Evolutionary conservation across 2,329 filamentous ascomycete genomes (phyloP).

Genomic region (Annulohypoxylon truncatum): DNA sequence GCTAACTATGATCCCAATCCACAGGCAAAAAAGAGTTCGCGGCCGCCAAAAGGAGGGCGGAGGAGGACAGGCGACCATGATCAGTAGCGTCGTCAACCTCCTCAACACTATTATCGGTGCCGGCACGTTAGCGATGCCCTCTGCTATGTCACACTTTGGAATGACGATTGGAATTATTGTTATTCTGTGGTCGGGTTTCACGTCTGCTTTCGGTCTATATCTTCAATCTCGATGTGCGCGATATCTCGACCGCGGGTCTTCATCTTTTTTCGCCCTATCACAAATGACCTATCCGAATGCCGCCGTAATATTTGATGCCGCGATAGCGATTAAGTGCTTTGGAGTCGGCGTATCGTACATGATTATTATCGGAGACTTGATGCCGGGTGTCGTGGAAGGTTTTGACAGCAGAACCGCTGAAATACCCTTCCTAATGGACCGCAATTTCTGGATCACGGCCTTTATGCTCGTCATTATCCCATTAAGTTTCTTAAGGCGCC

Average conservation of each 20-base stretch:
- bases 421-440: slow-evolving; percentile 82
- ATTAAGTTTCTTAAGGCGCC: slow-evolving; percentile 86
- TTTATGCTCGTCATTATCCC: slow-evolving; percentile 98
- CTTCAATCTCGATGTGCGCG: slow-evolving; percentile 92
- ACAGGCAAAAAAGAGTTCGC: slow-evolving; percentile 67
- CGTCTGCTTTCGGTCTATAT: slow-evolving; percentile 92
- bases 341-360: slow-evolving; percentile 97
- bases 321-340: slow-evolving; percentile 98
- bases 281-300: slow-evolving; percentile 98
- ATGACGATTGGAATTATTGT: slow-evolving; percentile 85
- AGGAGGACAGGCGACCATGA: slow-evolving; percentile 83
- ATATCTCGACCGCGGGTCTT: slow-evolving; percentile 88
- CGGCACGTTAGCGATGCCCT: slow-evolving; percentile 94
- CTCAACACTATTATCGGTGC: slow-evolving; percentile 97
- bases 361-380: slow-evolving; percentile 98
- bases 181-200: slow-evolving; percentile 90
- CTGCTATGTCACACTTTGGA: slow-evolving; percentile 94
- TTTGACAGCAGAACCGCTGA: slow-evolving; percentile 74
- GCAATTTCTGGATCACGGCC: slow-evolving; percentile 96
- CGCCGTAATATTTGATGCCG: slow-evolving; percentile 92
- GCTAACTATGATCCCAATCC: slow-evolving; percentile 12
- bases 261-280: slow-evolving; percentile 96
- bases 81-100: slow-evolving; percentile 93
- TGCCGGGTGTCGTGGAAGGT: slow-evolving; percentile 91
- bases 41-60: slow-evolving; percentile 73